Percentiles rank a stretch among this genome's conserved stretches.
These are phyloP conservation scores for Penicillium psychrosexuale DNA, from an alignment of 2,329 filamentous ascomycete genomes.

Conservation along the genomic window DNA sequence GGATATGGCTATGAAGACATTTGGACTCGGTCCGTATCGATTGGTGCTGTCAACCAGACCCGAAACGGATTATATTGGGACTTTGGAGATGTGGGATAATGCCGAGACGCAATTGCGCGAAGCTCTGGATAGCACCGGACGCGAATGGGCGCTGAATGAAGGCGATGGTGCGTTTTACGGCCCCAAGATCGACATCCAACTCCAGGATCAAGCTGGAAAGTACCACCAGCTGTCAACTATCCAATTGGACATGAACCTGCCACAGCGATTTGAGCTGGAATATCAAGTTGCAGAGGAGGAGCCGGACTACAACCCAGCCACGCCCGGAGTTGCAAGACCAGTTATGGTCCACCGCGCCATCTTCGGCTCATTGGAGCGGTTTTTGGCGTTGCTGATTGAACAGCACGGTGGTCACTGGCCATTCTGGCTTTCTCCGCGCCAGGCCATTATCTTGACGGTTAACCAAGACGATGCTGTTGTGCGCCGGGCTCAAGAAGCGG, in stretches of 20 bases:
- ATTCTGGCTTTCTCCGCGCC: slow-evolving; percentile 82
- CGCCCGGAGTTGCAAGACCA: slow-evolving; percentile 61
- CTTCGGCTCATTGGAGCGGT: slow-evolving; percentile 76
- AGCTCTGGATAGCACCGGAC: slow-evolving; percentile 62
- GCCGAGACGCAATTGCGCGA: slow-evolving; percentile 65
- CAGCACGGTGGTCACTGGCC: slow-evolving; percentile 77
- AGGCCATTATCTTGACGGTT: slow-evolving; percentile 70
- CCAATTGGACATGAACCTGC: slow-evolving; percentile 85
- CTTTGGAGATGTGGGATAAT: slow-evolving; percentile 63
- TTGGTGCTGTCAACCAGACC: slow-evolving; percentile 77
- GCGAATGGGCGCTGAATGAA: slow-evolving; percentile 70
- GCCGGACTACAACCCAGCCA: slow-evolving; percentile 39
- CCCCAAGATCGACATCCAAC: slow-evolving; percentile 84
- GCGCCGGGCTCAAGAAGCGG: slow-evolving; percentile 50
- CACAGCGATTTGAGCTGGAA: slow-evolving; percentile 72
- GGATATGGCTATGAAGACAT: slow-evolving; percentile 65
- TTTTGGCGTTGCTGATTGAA: slow-evolving; percentile 82
- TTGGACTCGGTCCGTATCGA: slow-evolving; percentile 69
- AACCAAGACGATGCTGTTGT: slow-evolving; percentile 52
- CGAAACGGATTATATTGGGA: slow-evolving; percentile 72
- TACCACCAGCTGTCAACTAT: slow-evolving; percentile 87
- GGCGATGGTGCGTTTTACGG: slow-evolving; percentile 89
- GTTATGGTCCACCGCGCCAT: slow-evolving; percentile 84
- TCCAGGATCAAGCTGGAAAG: slow-evolving; percentile 76
- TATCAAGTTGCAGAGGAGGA: slow-evolving; percentile 58